Evolutionary conservation across 73 alveolate genomes (phyloP).

Genomic region (Paramecium biaurelia): DNA sequence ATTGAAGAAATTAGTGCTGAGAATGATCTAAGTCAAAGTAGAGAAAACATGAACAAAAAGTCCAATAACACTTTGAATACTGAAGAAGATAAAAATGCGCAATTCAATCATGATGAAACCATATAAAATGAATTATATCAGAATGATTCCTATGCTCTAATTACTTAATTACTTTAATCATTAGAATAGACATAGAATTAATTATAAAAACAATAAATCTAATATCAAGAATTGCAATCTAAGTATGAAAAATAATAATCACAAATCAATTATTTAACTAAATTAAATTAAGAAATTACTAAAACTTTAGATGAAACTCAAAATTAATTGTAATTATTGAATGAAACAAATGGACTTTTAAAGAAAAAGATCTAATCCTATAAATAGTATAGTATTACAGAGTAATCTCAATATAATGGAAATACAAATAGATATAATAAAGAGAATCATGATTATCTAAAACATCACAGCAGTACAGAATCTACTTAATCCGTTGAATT

Average conservation of each 20-base stretch:
- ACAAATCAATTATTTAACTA: neutral
- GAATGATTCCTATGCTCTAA: neutral
- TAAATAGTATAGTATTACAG: neutral
- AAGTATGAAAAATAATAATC: neutral
- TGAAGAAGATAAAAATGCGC: neutral
- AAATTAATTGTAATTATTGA: neutral
- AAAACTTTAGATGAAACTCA: constrained; percentile 10
- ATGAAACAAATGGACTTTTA: neutral
- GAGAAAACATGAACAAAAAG: neutral
- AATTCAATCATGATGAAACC: neutral
- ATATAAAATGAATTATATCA: neutral
- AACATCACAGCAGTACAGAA: neutral
- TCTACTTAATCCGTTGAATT: neutral
- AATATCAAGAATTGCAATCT: neutral
- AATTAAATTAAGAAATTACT: neutral
- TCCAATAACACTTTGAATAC: neutral
- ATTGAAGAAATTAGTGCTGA: constrained; percentile 23
- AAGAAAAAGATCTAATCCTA: neutral
- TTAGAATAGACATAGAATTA: neutral
- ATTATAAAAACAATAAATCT: neutral
- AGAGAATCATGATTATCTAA: neutral
- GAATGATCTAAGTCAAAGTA: neutral
- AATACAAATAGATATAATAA: neutral
- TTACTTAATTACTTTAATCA: neutral
- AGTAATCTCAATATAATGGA: neutral